phyloP scores from a whole-genome alignment of 2,329 filamentous ascomycete species.

The Phialophora expanda region DNA sequence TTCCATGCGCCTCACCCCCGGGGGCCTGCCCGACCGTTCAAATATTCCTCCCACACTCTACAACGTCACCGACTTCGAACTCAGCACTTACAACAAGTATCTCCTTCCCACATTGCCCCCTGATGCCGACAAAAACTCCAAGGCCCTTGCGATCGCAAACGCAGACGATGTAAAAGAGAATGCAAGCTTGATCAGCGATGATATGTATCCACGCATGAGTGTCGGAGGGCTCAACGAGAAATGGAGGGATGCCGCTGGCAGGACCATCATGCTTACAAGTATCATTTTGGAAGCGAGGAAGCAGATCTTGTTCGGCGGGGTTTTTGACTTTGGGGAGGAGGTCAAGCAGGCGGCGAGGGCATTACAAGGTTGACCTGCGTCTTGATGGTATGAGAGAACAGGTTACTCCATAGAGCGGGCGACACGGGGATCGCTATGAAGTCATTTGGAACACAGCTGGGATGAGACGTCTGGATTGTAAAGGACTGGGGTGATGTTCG shows the following conservation, averaged over 20 bases:
- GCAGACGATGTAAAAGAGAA: slow-evolving; percentile 18
- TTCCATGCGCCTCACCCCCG: not conserved
- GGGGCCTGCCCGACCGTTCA: slow-evolving; percentile 16
- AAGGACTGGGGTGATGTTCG: too few species aligned
- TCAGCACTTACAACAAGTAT: slow-evolving; percentile 26
- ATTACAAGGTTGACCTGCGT: not conserved
- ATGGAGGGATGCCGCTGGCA: slow-evolving; percentile 21
- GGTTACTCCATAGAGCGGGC: not conserved
- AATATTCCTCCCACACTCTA: slow-evolving; percentile 26
- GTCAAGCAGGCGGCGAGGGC: slow-evolving; percentile 27
- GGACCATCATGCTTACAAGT: slow-evolving; percentile 21
- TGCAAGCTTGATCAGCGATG: slow-evolving; percentile 19
- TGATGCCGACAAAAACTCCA: slow-evolving; percentile 20
- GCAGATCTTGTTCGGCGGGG: slow-evolving; percentile 25
- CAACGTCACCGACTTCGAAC: slow-evolving; percentile 26
- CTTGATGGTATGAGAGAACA: not conserved
- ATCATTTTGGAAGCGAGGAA: slow-evolving; percentile 19
- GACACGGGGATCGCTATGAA: too few species aligned
- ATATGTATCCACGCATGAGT: slow-evolving; percentile 27
- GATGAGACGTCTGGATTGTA: too few species aligned
- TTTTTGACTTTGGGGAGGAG: slow-evolving; percentile 26
- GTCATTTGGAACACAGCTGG: too few species aligned
- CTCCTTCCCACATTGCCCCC: slow-evolving; percentile 25
- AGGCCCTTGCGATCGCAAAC: slow-evolving; percentile 10
- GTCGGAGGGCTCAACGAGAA: slow-evolving; percentile 22